phyloP scores from a whole-genome alignment of 2,329 filamentous ascomycete species.

The Ustulina deusta region DNA sequence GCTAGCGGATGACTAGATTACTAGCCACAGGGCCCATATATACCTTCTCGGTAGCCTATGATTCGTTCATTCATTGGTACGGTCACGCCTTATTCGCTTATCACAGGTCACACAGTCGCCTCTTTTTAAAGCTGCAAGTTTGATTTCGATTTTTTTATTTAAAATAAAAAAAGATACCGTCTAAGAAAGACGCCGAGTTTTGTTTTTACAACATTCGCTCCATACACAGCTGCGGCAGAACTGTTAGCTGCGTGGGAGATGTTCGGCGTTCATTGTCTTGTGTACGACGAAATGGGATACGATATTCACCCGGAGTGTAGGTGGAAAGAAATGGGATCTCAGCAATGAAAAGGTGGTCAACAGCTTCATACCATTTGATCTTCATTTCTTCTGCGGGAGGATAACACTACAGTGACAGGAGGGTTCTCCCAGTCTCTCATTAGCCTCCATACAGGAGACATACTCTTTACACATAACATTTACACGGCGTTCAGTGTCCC shows the following conservation, averaged over 20 bases:
- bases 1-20: slow-evolving; percentile 61
- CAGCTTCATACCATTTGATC: slow-evolving; percentile 36
- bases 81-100: slow-evolving; percentile 3
- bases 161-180: slow-evolving; percentile 7
- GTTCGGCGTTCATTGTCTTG: slow-evolving; percentile 48
- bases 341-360: slow-evolving; percentile 43
- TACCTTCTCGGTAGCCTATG: not conserved
- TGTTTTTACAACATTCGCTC: slow-evolving; percentile 31
- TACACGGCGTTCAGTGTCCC: slow-evolving; percentile 36
- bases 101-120: slow-evolving; percentile 7
- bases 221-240: slow-evolving; percentile 31
- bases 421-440: slow-evolving; percentile 23
- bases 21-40: slow-evolving; percentile 6
- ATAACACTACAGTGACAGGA: slow-evolving; percentile 11
- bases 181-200: slow-evolving; percentile 22
- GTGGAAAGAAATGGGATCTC: slow-evolving; percentile 46
- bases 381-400: slow-evolving; percentile 33
- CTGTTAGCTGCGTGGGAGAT: slow-evolving; percentile 45
- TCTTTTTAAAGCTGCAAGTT: slow-evolving; percentile 14
- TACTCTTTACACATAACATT: slow-evolving; percentile 38
- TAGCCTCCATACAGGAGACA: slow-evolving; percentile 30
- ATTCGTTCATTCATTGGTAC: not conserved
- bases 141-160: slow-evolving; percentile 18
- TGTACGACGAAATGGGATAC: slow-evolving; percentile 51
- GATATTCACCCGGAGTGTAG: slow-evolving; percentile 46